Evolutionary conservation across 495 filamentous ascomycete genomes (phyloP).

Genomic region (Pseudevernia furfuracea): DNA sequence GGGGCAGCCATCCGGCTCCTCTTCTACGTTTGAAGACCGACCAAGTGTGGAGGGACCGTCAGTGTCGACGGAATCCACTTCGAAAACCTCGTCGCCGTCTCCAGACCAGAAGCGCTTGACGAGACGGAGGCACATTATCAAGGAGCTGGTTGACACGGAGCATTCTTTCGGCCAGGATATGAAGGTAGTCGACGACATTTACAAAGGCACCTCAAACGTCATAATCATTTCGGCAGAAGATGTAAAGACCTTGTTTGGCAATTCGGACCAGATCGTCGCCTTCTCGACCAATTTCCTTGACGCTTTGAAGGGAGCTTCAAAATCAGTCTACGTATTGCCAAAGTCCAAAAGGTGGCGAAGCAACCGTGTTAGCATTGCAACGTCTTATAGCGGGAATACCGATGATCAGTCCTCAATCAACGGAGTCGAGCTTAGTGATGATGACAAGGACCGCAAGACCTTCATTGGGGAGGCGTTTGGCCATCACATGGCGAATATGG

Average conservation of each 20-base stretch:
- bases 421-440: slow-evolving; percentile 41
- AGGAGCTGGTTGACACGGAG: slow-evolving; percentile 89
- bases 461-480: slow-evolving; percentile 72
- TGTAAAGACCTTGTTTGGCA: slow-evolving; percentile 80
- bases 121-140: slow-evolving; percentile 70
- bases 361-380: slow-evolving; percentile 44
- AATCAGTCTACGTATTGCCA: slow-evolving; percentile 61
- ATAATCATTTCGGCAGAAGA: slow-evolving; percentile 74
- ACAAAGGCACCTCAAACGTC: slow-evolving; percentile 85
- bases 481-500: slow-evolving; percentile 65
- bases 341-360: slow-evolving; percentile 50
- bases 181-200: slow-evolving; percentile 93
- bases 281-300: slow-evolving; percentile 74
- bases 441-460: slow-evolving; percentile 69
- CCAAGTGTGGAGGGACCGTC: slow-evolving; percentile 35
- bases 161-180: slow-evolving; percentile 80
- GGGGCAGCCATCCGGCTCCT: slow-evolving; percentile 30
- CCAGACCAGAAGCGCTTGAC: slow-evolving; percentile 51
- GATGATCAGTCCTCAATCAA: slow-evolving; percentile 33
- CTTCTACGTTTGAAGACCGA: slow-evolving; percentile 34
- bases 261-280: slow-evolving; percentile 74
- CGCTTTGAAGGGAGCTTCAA: slow-evolving; percentile 67
- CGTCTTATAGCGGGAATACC: slow-evolving; percentile 37
- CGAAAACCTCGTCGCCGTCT: slow-evolving; percentile 38
- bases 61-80: slow-evolving; percentile 28